Conservation (phyloP, 2,329 filamentous ascomycete genomes). For the Zarea fungicola region DNA sequence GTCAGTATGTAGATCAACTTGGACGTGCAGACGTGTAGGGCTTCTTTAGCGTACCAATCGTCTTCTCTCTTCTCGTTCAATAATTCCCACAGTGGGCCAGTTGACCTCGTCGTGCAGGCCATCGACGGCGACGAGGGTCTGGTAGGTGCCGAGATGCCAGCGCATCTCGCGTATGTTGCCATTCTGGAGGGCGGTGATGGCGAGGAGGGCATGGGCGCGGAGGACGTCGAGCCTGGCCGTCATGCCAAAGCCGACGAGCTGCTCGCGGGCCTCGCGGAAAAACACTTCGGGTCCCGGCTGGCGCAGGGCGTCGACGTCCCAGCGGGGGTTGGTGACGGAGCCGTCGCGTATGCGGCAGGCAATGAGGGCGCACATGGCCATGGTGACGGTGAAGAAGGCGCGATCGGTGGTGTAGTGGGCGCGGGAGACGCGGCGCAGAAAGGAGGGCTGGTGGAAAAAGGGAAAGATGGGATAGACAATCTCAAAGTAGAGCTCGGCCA, state of each 20-base stretch:
- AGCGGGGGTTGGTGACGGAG: constrained; percentile 34
- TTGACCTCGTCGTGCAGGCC: constrained; percentile 47
- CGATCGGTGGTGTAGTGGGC: constrained; percentile 38
- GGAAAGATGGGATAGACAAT: constrained; percentile 50
- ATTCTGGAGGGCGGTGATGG: constrained; percentile 46
- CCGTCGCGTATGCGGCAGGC: constrained; percentile 45
- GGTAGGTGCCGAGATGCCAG: constrained; percentile 44
- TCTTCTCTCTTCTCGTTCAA: constrained; percentile 42
- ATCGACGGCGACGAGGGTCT: constrained; percentile 43
- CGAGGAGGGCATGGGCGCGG: constrained; percentile 36
- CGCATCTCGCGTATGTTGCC: constrained; percentile 45
- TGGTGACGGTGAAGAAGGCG: constrained; percentile 42
- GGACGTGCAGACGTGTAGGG: too few relatives aligned
- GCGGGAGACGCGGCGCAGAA: constrained; percentile 33
- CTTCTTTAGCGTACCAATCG: constrained; percentile 33
- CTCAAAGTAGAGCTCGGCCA: constrained; percentile 47
- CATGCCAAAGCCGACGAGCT: constrained; percentile 11
- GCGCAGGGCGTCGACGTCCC: constrained; percentile 37
- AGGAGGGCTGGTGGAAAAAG: constrained; percentile 43
- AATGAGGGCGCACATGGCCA: constrained; percentile 47
- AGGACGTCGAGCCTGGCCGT: constrained; percentile 15
- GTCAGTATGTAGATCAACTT: not conserved
- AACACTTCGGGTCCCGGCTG: constrained; percentile 20
- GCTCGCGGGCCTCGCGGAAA: constrained; percentile 17
- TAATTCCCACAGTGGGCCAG: constrained; percentile 42